Conservation (phyloP, 768 basidiomycete species). For the Suillus ampliporus region DNA sequence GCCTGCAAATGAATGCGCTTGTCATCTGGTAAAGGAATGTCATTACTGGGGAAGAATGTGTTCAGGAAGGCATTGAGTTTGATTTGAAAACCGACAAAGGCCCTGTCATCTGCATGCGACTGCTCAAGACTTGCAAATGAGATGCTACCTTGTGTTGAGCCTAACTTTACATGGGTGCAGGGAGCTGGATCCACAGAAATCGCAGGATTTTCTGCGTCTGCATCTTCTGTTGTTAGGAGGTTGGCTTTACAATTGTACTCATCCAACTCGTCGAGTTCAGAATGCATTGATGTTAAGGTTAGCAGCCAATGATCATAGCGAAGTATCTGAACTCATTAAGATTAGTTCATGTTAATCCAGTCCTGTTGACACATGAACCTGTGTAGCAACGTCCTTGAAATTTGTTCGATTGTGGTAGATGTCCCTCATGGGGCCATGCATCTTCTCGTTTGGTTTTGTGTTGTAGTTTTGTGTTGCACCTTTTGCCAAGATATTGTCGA, state of each 20-base stretch:
- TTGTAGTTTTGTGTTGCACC: constrained; percentile 38
- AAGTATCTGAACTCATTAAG: background rate
- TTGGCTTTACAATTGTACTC: background rate
- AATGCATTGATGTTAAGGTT: background rate
- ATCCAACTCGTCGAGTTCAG: background rate
- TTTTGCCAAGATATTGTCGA: constrained; percentile 37
- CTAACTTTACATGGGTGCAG: constrained; percentile 13
- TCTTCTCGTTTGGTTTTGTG: constrained; percentile 39
- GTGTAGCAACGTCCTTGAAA: constrained; percentile 38
- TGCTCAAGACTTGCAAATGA: constrained; percentile 10
- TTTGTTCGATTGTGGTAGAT: constrained; percentile 37
- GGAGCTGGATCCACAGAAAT: constrained; percentile 1
- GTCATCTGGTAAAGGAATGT: background rate
- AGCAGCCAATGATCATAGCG: background rate
- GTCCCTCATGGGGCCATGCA: constrained; percentile 33
- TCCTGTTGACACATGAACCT: constrained; percentile 26
- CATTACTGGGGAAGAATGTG: background rate
- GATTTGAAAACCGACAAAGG: constrained; percentile 3
- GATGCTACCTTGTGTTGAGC: constrained; percentile 1
- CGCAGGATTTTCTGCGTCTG: background rate
- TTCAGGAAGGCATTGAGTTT: constrained; percentile 14
- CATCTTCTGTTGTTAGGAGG: background rate
- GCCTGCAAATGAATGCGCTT: constrained; percentile 9
- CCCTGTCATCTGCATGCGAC: background rate
- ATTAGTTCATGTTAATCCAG: background rate